A percentile compares a stretch with the other conserved stretches of the same genome.
Conservation (phyloP, 208 protist genomes). For the Leptomonas pyrrhocoris region DNA sequence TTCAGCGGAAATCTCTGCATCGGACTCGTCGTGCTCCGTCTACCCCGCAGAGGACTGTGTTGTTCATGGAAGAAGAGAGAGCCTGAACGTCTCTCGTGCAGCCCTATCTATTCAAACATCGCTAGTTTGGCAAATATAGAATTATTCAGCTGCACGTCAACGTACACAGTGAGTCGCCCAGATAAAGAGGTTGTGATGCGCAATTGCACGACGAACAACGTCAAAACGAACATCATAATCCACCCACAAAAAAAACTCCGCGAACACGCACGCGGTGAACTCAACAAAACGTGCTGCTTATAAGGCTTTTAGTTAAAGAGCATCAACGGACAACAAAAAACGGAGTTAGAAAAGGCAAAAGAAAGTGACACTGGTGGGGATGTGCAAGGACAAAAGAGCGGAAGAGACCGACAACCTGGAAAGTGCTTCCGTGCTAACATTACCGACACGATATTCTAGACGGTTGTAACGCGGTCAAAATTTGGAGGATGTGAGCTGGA, state of each 20-base stretch:
- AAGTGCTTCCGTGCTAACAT: not conserved
- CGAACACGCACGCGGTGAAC: not conserved
- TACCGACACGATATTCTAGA: not conserved
- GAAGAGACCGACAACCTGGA: too few relatives aligned
- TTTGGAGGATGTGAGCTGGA: too few relatives aligned
- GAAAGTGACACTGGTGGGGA: slow-evolving; percentile 5
- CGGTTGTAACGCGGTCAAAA: too few relatives aligned
- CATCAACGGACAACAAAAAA: slow-evolving; percentile 11
- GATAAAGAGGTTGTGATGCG: not conserved
- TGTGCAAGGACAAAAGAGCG: slow-evolving; percentile 10
- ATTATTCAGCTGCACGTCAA: not conserved
- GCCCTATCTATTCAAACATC: not conserved
- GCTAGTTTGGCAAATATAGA: slow-evolving; percentile 20
- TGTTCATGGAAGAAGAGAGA: not conserved
- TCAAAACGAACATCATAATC: not conserved
- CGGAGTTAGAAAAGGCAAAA: slow-evolving; percentile 2
- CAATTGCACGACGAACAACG: slow-evolving; percentile 3
- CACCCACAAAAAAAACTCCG: not conserved
- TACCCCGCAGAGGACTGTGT: not conserved
- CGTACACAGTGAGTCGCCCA: not conserved
- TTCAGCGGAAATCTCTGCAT: not conserved
- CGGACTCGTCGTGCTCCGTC: not conserved
- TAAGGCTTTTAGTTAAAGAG: slow-evolving; percentile 4
- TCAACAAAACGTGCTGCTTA: not conserved
- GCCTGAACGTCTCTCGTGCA: not conserved